Percentiles rank a stretch among this genome's conserved stretches.
Evolutionary conservation across 768 basidiomycete species (phyloP).

Genomic region (Trametes villosa): DNA sequence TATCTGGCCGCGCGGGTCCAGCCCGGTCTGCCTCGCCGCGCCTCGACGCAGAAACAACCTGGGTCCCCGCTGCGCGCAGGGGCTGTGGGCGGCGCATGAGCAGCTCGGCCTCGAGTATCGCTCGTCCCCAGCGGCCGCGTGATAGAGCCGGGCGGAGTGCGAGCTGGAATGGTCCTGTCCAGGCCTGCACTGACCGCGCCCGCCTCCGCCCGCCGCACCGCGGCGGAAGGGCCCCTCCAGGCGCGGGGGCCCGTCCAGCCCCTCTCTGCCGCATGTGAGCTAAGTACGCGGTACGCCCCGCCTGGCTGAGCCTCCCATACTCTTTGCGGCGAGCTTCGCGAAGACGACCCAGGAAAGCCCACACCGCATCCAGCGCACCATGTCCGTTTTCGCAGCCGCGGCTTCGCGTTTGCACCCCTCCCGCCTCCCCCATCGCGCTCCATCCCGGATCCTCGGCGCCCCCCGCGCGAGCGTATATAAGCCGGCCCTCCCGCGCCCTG

Average conservation of each 20-base stretch:
- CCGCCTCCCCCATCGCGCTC: background rate
- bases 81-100: too few species aligned
- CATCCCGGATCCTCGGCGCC: conserved; percentile 5
- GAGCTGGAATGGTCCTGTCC: conserved; percentile 6
- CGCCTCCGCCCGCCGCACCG: background rate
- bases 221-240: conserved; percentile 6
- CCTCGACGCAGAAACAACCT: conserved; percentile 1
- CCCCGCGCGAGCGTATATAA: too few species aligned
- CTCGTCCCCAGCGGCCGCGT: too few species aligned
- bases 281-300: background rate
- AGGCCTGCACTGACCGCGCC: conserved; percentile 3
- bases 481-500: background rate
- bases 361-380: background rate
- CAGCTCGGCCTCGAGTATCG: background rate
- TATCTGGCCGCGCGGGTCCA: background rate
- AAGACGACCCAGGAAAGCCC: background rate
- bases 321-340: conserved; percentile 3
- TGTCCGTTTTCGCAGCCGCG: conserved; percentile 4
- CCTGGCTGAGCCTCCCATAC: background rate
- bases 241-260: background rate
- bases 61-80: conserved; percentile 10
- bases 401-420: conserved; percentile 2
- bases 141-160: background rate
- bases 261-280: conserved; percentile 12
- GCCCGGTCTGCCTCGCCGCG: conserved; percentile 5